Conservation (phyloP, 2,329 filamentous ascomycete species). For the Dryadomyces sulphureus region DNA sequence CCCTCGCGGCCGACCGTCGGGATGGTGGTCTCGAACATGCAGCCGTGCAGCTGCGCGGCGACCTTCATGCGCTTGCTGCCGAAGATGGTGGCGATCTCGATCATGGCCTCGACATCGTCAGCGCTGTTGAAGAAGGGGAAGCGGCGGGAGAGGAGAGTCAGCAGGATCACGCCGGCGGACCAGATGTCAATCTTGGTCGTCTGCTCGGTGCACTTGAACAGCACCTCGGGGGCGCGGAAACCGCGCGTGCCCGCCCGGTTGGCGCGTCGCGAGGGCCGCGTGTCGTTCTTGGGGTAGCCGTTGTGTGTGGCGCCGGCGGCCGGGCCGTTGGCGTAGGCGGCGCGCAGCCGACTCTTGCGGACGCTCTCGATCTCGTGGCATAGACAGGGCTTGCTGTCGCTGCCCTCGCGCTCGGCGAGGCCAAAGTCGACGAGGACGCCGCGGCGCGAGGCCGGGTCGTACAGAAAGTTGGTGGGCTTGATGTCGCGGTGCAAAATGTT, state of each 20-base stretch:
- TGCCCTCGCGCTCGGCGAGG: slow-evolving; percentile 73
- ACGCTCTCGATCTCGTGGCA: slow-evolving; percentile 53
- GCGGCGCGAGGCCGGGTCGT: slow-evolving; percentile 63
- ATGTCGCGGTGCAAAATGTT: slow-evolving; percentile 89
- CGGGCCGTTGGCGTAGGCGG: slow-evolving; percentile 29
- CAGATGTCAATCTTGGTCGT: slow-evolving; percentile 91
- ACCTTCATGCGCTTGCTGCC: slow-evolving; percentile 71
- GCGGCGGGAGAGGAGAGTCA: slow-evolving; percentile 82
- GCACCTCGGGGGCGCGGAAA: slow-evolving; percentile 88
- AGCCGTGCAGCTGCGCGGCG: slow-evolving; percentile 72
- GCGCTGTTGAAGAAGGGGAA: slow-evolving; percentile 98
- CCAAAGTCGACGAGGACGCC: slow-evolving; percentile 98
- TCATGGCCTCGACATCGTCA: slow-evolving; percentile 95
- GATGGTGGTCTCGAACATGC: slow-evolving; percentile 83
- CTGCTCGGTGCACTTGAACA: slow-evolving; percentile 94
- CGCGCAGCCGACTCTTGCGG: slow-evolving; percentile 44
- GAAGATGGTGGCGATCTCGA: slow-evolving; percentile 94
- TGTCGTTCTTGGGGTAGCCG: slow-evolving; percentile 82
- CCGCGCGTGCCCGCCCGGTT: slow-evolving; percentile 91
- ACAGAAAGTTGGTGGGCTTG: slow-evolving; percentile 95
- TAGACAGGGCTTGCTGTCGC: slow-evolving; percentile 65
- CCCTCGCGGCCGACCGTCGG: slow-evolving; percentile 78
- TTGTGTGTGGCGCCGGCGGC: slow-evolving; percentile 21
- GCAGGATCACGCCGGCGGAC: slow-evolving; percentile 89
- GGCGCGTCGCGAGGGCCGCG: slow-evolving; percentile 71